Percentiles rank a stretch among this genome's conserved stretches.
Evolutionary conservation across 805 yeast genomes (phyloP).

Genomic region (Cyberlindnera euphorbiae): DNA sequence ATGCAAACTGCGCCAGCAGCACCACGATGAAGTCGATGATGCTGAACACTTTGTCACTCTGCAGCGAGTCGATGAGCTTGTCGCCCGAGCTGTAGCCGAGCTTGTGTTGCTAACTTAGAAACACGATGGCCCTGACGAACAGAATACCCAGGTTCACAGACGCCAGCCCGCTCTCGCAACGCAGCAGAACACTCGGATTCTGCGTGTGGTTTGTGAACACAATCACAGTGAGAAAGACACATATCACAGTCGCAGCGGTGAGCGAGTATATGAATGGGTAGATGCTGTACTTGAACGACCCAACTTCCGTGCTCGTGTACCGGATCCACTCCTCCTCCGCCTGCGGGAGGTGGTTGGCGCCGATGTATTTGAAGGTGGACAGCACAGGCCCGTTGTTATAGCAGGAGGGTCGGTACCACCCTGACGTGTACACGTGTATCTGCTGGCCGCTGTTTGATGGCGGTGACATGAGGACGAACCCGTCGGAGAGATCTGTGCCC

Average conservation of each 20-base stretch:
- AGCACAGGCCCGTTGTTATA: conserved; percentile 30
- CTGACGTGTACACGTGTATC: conserved; percentile 15
- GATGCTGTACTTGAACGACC: conserved; percentile 49
- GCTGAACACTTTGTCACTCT: conserved; percentile 41
- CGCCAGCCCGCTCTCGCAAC: conserved; percentile 46
- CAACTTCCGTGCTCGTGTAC: conserved; percentile 35
- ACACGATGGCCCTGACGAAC: conserved; percentile 42
- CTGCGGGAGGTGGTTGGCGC: conserved; percentile 35
- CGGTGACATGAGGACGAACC: conserved; percentile 27
- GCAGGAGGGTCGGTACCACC: conserved; percentile 31
- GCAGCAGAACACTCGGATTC: conserved; percentile 50
- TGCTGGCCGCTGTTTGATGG: conserved; percentile 6
- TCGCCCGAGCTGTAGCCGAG: conserved; percentile 36
- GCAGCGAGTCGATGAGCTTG: conserved; percentile 39
- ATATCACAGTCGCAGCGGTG: conserved; percentile 59
- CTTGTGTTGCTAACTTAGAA: conserved; percentile 44
- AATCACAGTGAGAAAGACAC: conserved; percentile 57
- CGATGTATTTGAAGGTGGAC: conserved; percentile 28
- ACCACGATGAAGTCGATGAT: conserved; percentile 55
- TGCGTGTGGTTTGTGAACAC: conserved; percentile 62
- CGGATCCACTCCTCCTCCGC: conserved; percentile 44
- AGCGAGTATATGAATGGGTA: conserved; percentile 60
- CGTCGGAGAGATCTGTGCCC: conserved; percentile 27
- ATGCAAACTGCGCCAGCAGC: conserved; percentile 55
- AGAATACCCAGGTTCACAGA: conserved; percentile 50